Evolutionary conservation across 495 filamentous ascomycete genomes (phyloP).

Genomic region (Hypoxylon fuscum): DNA sequence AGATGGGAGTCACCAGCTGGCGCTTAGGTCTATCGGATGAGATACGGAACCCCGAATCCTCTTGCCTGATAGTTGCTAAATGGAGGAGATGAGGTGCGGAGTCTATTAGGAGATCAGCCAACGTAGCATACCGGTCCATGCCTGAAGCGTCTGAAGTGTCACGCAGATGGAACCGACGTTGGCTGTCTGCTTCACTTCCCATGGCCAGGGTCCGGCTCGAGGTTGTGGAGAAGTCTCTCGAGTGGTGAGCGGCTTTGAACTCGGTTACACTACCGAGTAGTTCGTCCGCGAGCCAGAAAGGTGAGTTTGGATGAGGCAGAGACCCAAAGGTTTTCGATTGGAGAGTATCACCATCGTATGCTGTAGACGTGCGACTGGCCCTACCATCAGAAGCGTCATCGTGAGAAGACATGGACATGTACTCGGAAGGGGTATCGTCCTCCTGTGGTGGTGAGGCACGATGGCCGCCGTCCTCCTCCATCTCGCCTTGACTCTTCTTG

Average conservation of each 20-base stretch:
- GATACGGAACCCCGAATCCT: slow-evolving; percentile 4
- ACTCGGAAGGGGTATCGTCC: slow-evolving; percentile 20
- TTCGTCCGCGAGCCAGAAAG: slow-evolving; percentile 31
- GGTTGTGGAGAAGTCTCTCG: slow-evolving; percentile 18
- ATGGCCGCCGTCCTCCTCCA: slow-evolving; percentile 34
- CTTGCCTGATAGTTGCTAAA: slow-evolving; percentile 21
- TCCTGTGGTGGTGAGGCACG: slow-evolving; percentile 24
- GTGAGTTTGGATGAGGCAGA: slow-evolving; percentile 9
- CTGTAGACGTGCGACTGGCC: slow-evolving; percentile 16
- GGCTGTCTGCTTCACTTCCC: slow-evolving; percentile 19
- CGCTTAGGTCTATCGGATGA: slow-evolving; percentile 8
- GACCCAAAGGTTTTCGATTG: slow-evolving; percentile 4
- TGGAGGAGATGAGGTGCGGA: slow-evolving; percentile 33
- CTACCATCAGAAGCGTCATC: slow-evolving; percentile 27
- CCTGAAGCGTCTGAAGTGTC: slow-evolving; percentile 1
- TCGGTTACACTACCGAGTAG: slow-evolving; percentile 18
- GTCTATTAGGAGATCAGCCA: slow-evolving; percentile 38
- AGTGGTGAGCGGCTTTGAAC: slow-evolving; percentile 20
- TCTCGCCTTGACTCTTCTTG: slow-evolving; percentile 17
- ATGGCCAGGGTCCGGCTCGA: slow-evolving; percentile 28
- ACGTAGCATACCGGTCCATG: slow-evolving; percentile 4
- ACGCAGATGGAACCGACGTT: slow-evolving; percentile 1
- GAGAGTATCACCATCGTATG: slow-evolving; percentile 23
- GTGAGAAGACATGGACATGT: slow-evolving; percentile 19
- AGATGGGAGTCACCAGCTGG: slow-evolving; percentile 28